Conservation (phyloP, 1,139 yeast species). For the Eremothecium gossypii region DNA sequence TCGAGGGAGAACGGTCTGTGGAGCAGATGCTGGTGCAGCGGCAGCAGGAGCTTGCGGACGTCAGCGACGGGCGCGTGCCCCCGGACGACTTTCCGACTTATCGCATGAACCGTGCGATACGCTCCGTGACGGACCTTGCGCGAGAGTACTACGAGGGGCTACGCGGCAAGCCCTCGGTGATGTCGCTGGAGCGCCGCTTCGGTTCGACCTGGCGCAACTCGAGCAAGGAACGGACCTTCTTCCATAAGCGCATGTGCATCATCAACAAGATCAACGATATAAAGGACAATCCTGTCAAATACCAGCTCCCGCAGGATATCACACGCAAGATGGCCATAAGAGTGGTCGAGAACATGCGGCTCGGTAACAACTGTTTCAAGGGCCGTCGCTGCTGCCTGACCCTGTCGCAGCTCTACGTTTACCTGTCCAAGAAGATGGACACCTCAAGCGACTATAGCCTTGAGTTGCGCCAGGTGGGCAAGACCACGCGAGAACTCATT, state of each 20-base stretch:
- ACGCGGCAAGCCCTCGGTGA: constrained; percentile 23
- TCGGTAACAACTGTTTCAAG: constrained; percentile 22
- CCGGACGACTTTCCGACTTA: constrained; percentile 9
- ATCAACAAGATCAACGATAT: constrained; percentile 20
- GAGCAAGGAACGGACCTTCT: constrained; percentile 22
- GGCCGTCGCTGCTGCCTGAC: constrained; percentile 16
- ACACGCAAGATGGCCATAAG: constrained; percentile 18
- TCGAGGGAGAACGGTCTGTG: constrained; percentile 8
- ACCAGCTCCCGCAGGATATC: constrained; percentile 13
- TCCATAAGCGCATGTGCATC: constrained; percentile 24
- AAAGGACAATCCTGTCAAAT: constrained; percentile 16
- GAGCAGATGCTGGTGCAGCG: constrained; percentile 1
- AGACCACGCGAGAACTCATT: constrained; percentile 14
- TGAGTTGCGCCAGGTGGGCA: constrained; percentile 13
- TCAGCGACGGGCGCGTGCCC: constrained; percentile 22
- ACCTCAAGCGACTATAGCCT: constrained; percentile 17
- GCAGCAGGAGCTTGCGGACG: constrained; percentile 13
- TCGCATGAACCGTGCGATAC: constrained; percentile 20
- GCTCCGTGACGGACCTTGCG: constrained; percentile 21
- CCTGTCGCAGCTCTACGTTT: constrained; percentile 21
- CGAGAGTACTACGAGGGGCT: constrained; percentile 26
- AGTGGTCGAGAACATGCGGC: constrained; percentile 23
- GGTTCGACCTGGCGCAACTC: constrained; percentile 25
- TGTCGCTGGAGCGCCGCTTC: constrained; percentile 22
- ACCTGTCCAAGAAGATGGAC: constrained; percentile 23